These are phyloP conservation scores for Fraxinus americana DNA, from an alignment of 257 asterid genomes.

Conservation along the genomic window DNA sequence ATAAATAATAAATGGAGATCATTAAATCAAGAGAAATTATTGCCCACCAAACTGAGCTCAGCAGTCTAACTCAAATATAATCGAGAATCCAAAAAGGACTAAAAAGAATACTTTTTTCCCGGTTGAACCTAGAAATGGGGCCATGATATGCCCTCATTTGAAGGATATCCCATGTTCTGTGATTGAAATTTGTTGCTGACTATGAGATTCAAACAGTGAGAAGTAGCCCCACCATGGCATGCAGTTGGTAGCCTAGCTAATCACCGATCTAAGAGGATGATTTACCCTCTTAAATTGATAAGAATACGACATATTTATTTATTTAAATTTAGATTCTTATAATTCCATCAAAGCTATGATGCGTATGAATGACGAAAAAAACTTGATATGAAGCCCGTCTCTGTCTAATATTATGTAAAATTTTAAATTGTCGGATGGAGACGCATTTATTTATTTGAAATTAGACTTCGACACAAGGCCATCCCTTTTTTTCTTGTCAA, in stretches of 20 bases:
- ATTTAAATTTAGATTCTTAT: neutral
- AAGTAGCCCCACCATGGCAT: conserved; percentile 42
- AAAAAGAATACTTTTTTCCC: neutral
- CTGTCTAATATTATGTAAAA: no score
- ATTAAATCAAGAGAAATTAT: neutral
- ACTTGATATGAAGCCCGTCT: no score
- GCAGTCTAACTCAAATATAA: neutral
- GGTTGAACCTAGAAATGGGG: conserved; percentile 18
- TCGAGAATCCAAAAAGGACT: neutral
- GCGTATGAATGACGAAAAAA: no score
- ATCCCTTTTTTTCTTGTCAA: no score
- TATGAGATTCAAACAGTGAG: conserved; percentile 28
- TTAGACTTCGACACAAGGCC: no score
- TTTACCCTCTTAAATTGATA: neutral
- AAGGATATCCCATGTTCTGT: conserved; percentile 77
- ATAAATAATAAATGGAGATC: neutral
- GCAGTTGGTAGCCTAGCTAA: conserved; percentile 16
- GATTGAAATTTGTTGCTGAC: conserved; percentile 54
- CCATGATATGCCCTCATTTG: conserved; percentile 34
- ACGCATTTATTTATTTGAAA: no score
- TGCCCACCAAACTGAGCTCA: conserved; percentile 11
- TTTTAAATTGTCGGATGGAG: no score
- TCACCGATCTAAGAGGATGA: neutral
- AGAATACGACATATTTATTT: neutral
- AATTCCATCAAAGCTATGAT: no score